Conservation (phyloP, 2,329 filamentous ascomycete species). For the Diaporthe citrichinensis region DNA sequence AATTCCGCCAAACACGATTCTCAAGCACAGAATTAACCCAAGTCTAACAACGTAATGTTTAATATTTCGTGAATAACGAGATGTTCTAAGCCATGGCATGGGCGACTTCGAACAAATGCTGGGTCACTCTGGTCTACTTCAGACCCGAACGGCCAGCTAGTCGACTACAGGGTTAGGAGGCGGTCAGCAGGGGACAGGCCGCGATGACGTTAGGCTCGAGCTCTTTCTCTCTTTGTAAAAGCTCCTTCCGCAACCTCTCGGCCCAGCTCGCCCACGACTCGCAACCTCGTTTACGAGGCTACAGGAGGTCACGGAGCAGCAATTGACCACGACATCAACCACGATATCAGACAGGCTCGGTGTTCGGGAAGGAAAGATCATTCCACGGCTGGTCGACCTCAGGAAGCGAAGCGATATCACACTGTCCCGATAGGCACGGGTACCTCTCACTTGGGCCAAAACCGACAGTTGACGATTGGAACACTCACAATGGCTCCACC, state of each 20-base stretch:
- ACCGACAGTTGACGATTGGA: neutral
- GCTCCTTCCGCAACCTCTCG: constrained; percentile 8
- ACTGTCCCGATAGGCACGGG: neutral
- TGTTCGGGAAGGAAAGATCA: neutral
- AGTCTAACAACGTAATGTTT: neutral
- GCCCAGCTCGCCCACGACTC: neutral
- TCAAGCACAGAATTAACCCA: neutral
- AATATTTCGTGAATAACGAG: neutral
- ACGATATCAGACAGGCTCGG: neutral
- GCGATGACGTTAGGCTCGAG: constrained; percentile 4
- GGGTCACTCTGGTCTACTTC: neutral
- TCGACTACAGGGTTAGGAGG: constrained; percentile 13
- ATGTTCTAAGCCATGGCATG: neutral
- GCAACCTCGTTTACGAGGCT: constrained; percentile 17
- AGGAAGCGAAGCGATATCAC: neutral
- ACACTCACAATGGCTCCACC: constrained; percentile 37
- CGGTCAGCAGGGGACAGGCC: too few relatives aligned
- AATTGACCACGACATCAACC: neutral
- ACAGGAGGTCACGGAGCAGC: neutral
- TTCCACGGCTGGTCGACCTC: neutral
- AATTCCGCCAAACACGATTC: neutral
- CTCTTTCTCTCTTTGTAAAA: neutral
- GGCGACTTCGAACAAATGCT: neutral
- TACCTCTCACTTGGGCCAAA: too few relatives aligned
- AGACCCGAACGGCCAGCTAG: neutral